phyloP scores from a whole-genome alignment of 257 asterid species.

The Solanum sitiens region DNA sequence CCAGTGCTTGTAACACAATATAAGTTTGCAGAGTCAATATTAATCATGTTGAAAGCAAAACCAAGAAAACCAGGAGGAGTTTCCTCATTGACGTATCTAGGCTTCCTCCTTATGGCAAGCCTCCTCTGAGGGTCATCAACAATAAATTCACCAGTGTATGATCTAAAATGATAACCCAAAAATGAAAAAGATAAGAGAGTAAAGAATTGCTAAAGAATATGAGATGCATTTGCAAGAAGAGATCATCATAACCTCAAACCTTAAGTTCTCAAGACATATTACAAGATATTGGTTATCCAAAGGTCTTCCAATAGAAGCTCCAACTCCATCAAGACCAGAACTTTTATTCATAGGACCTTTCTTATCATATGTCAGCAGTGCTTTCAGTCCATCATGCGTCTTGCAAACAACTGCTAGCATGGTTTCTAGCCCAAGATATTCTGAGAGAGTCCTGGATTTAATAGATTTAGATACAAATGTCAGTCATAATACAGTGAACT shows the following conservation, averaged over 20 bases:
- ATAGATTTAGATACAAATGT: constrained; percentile 12
- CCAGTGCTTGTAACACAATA: constrained; percentile 26
- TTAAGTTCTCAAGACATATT: constrained; percentile 59
- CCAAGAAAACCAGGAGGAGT: constrained; percentile 77
- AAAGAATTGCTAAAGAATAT: background rate
- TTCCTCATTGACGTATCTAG: constrained; percentile 47
- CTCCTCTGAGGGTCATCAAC: constrained; percentile 69
- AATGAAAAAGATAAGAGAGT: background rate
- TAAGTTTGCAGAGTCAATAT: constrained; percentile 32
- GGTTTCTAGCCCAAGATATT: constrained; percentile 59
- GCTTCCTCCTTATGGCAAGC: constrained; percentile 49
- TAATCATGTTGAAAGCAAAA: constrained; percentile 84
- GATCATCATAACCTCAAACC: constrained; percentile 28
- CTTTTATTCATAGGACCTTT: constrained; percentile 36
- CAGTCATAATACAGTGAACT: constrained; percentile 1
- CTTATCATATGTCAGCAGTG: constrained; percentile 47
- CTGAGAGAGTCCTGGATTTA: constrained; percentile 49
- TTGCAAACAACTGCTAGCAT: constrained; percentile 85
- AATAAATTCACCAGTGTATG: constrained; percentile 56
- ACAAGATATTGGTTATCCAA: constrained; percentile 42
- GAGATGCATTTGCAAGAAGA: background rate
- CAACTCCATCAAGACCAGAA: constrained; percentile 52
- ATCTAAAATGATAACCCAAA: constrained; percentile 32
- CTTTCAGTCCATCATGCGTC: constrained; percentile 45
- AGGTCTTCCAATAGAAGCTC: constrained; percentile 36